Base-by-base conservation (phyloP, 2,329 filamentous ascomycete species). In the Mycocentrospora acerina region DNA sequence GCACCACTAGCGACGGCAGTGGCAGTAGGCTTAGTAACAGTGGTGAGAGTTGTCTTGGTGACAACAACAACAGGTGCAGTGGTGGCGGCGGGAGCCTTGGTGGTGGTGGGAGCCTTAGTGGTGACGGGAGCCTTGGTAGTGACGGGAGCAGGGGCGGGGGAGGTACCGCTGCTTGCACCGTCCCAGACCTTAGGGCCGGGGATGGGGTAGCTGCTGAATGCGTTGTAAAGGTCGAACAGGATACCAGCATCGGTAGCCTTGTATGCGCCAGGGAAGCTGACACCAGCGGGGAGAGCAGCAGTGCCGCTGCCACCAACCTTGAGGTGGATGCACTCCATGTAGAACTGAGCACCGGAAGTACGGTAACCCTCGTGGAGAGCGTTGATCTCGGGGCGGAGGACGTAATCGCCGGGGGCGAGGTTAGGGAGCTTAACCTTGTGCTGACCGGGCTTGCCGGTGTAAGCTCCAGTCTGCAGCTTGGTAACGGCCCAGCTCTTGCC, bases 261-360 rank as follows among this genome's bases (percentile, higher is more conserved):
- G 59, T 72, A 72, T 24, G 62, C 59, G 18, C 65, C 64, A 19
- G 73, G 69, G 58, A 78, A 71, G 58, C 72, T 66, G 37, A 76
- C 76, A 54, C 64, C 64, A 14, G 62, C 61, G 11, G 66, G 66
- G 8, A 68, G 63, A 29, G 46, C 46, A 27, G 40, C 50, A 11
- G 59, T 46, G 17, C 65, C 67, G 24, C 54, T 53, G 10, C 59
- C 61, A 22, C 57, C 61, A 29, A 72, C 62, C 39, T 60, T 67
- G 42, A 73, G 49, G 52, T 72, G 68, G 14, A 70, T 59, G 54
- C 69, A 73, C 48, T 67, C 66, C 57, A 69, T 66, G 55, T 74
- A 74, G 44, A 72, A 65, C 46, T 73, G 71, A 13, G 70, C 69
- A 32, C 69, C 70, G 31, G 55, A 56, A 12, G 48, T 27, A 29